phyloP scores from a whole-genome alignment of 2,329 filamentous ascomycete species.

The Aspergillus melleus region DNA sequence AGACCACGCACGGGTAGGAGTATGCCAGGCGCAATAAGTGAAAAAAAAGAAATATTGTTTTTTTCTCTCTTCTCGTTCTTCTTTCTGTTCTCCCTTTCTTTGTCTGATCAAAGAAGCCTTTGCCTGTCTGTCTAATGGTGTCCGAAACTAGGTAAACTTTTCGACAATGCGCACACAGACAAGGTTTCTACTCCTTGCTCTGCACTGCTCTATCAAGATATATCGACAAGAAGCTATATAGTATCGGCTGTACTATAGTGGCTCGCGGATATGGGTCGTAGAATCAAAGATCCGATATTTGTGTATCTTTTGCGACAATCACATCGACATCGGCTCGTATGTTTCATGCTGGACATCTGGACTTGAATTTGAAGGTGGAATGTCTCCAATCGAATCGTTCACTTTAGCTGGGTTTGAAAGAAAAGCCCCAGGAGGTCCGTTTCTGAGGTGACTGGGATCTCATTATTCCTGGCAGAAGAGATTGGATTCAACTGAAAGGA shows the following conservation, averaged over 20 bases:
- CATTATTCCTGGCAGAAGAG: slow-evolving; percentile 14
- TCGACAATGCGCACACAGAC: slow-evolving; percentile 41
- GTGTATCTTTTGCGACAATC: slow-evolving; percentile 25
- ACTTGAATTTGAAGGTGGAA: slow-evolving; percentile 8
- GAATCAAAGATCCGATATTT: slow-evolving; percentile 27
- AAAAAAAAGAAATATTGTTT: slow-evolving; percentile 16
- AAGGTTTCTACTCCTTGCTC: slow-evolving; percentile 52
- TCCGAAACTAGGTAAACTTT: slow-evolving; percentile 65
- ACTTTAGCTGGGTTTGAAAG: slow-evolving; percentile 12
- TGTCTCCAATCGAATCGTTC: slow-evolving; percentile 9
- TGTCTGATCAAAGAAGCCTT: slow-evolving; percentile 36
- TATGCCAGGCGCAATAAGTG: slow-evolving; percentile 38
- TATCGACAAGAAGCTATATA: slow-evolving; percentile 69
- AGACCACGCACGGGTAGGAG: slow-evolving; percentile 25
- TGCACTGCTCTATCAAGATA: slow-evolving; percentile 69
- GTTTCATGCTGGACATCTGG: slow-evolving; percentile 15
- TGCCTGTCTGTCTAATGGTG: slow-evolving; percentile 74
- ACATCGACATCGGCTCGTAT: slow-evolving; percentile 20
- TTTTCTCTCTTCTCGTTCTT: not conserved
- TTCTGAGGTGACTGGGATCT: slow-evolving; percentile 11
- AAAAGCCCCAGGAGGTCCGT: slow-evolving; percentile 8
- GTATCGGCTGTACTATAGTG: slow-evolving; percentile 51
- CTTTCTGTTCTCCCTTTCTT: slow-evolving; percentile 30
- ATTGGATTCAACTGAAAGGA: slow-evolving; percentile 9
- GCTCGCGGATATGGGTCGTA: slow-evolving; percentile 38